These are phyloP conservation scores for Elsinoe ampelina DNA, from an alignment of 2,329 filamentous ascomycete genomes.

Conservation along the genomic window DNA sequence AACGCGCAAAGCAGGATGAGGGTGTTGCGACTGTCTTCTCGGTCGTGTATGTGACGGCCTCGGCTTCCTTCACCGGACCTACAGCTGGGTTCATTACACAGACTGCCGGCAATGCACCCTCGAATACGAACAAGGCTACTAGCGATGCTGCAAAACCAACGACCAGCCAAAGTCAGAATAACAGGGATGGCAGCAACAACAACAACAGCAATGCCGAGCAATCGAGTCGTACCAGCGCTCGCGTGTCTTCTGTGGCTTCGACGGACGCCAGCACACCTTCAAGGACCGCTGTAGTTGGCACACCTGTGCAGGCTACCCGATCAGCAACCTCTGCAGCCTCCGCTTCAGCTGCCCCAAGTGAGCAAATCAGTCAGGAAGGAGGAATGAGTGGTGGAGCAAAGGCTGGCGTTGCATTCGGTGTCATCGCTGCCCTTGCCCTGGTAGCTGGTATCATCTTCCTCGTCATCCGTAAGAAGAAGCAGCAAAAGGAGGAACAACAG, in stretches of 20 bases:
- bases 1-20: conserved; percentile 13
- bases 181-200: not conserved
- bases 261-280: not conserved
- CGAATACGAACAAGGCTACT: not conserved
- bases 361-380: not conserved
- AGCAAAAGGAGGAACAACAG: conserved; percentile 37
- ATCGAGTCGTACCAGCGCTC: not conserved
- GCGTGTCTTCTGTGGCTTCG: not conserved
- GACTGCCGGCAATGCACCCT: conserved; percentile 15
- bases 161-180: conserved; percentile 1
- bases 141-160: not conserved
- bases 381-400: conserved; percentile 47
- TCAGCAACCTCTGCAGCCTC: conserved; percentile 14
- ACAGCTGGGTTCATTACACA: conserved; percentile 25
- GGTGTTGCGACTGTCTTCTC: conserved; percentile 29
- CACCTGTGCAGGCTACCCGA: not conserved
- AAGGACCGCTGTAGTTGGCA: not conserved
- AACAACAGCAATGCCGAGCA: not conserved
- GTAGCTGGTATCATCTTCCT: conserved; percentile 62
- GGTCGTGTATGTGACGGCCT: conserved; percentile 46
- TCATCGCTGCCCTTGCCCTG: conserved; percentile 59
- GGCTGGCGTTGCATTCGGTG: conserved; percentile 77
- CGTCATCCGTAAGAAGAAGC: conserved; percentile 63
- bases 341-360: conserved; percentile 8
- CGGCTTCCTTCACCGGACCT: conserved; percentile 43